phyloP scores from a whole-genome alignment of 306 rosid species.

The Prunus dulcis region DNA sequence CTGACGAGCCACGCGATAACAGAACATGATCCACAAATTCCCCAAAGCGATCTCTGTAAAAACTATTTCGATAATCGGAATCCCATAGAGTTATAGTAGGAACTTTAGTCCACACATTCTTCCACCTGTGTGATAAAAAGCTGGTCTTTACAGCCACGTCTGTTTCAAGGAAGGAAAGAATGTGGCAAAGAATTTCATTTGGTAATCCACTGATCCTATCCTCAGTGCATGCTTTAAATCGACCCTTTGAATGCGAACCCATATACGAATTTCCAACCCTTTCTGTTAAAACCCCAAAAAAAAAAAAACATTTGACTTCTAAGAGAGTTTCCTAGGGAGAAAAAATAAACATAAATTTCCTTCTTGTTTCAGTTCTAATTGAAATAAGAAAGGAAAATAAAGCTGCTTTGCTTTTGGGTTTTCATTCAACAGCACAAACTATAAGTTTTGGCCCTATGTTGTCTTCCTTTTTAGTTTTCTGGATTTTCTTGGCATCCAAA shows the following conservation, averaged over 20 bases:
- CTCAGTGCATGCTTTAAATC: not conserved
- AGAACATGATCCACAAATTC: not conserved
- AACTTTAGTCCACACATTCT: not conserved
- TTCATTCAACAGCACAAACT: too few relatives aligned
- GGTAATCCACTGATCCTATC: slow-evolving; percentile 1
- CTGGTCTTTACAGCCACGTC: slow-evolving; percentile 3
- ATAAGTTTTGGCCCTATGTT: not conserved
- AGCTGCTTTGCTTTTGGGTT: too few relatives aligned
- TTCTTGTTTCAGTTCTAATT: too few relatives aligned
- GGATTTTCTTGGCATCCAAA: not conserved
- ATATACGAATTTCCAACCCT: too few relatives aligned
- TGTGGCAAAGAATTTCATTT: not conserved
- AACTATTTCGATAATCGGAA: too few relatives aligned
- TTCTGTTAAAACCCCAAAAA: not conserved
- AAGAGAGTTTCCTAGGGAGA: not conserved
- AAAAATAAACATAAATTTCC: too few relatives aligned
- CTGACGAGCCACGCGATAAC: not conserved
- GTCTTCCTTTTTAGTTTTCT: too few relatives aligned
- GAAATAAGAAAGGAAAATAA: too few relatives aligned
- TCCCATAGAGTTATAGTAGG: not conserved
- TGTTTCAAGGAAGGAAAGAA: not conserved
- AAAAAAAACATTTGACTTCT: not conserved
- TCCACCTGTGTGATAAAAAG: not conserved
- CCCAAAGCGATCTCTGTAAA: not conserved
- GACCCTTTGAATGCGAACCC: not conserved